Conservation (phyloP, 2,329 filamentous ascomycete genomes). For the Microdochium trichocladiopsis region DNA sequence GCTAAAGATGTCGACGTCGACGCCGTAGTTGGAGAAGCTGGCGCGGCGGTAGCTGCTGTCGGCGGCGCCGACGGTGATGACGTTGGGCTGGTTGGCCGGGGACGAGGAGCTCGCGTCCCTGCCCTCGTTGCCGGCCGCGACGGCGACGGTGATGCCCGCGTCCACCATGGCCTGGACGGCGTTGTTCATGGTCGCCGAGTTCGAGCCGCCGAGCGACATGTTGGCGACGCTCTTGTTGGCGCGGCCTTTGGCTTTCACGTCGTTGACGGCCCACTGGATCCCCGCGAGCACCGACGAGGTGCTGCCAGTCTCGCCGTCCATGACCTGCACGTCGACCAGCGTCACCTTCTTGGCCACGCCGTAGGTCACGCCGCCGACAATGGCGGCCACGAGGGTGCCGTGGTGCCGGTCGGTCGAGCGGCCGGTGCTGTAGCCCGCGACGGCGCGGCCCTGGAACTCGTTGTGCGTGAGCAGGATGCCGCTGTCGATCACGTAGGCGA, state of each 20-base stretch:
- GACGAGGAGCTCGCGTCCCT: conserved; percentile 33
- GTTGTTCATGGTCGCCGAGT: conserved; percentile 7
- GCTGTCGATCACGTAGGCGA: conserved; percentile 32
- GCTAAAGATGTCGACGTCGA: background rate
- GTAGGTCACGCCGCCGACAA: conserved; percentile 8
- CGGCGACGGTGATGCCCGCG: background rate
- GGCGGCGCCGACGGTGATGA: conserved; percentile 37
- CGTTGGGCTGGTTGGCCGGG: conserved; percentile 29
- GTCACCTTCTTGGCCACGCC: conserved; percentile 12
- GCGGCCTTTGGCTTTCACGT: conserved; percentile 5
- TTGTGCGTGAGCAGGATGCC: conserved; percentile 26
- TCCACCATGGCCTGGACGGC: background rate
- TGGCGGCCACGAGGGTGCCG: conserved; percentile 10
- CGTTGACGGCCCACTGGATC: conserved; percentile 5
- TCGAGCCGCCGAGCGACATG: conserved; percentile 29
- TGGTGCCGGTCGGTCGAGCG: conserved; percentile 8
- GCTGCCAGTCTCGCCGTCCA: conserved; percentile 3
- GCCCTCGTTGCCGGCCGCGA: background rate
- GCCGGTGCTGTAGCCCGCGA: conserved; percentile 5
- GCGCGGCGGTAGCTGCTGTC: conserved; percentile 11
- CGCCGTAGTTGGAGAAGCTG: background rate
- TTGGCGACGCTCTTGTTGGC: conserved; percentile 22
- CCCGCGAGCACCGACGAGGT: conserved; percentile 5
- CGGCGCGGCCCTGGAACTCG: conserved; percentile 9
- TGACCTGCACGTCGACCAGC: conserved; percentile 15